A percentile compares a stretch with the other conserved stretches of the same genome.
Evolutionary conservation across 2,329 filamentous ascomycete species (phyloP).

Genomic region (Davidsoniella neocaledoniae): DNA sequence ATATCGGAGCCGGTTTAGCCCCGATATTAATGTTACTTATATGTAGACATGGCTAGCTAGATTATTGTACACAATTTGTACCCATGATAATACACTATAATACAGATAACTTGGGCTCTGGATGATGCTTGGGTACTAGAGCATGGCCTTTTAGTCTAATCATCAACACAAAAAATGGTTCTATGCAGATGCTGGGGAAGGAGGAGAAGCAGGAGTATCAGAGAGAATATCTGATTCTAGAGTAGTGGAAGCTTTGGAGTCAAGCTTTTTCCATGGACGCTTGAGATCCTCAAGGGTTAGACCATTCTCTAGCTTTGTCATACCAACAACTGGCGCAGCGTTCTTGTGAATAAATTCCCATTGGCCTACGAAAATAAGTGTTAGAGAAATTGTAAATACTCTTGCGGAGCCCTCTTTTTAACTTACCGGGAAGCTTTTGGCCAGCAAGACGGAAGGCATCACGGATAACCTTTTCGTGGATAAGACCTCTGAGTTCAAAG

Average conservation of each 20-base stretch:
- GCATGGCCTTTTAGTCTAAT: slow-evolving; percentile 1
- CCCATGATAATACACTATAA: slow-evolving; percentile 10
- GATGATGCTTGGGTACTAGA: not conserved
- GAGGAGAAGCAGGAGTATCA: not conserved
- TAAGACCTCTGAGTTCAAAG: slow-evolving; percentile 77
- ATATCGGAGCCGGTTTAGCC: not conserved
- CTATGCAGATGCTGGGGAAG: slow-evolving; percentile 5
- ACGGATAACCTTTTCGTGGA: slow-evolving; percentile 86
- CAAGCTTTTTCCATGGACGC: slow-evolving; percentile 45
- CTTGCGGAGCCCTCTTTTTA: not conserved
- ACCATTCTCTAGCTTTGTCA: slow-evolving; percentile 69
- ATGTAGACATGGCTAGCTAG: not conserved
- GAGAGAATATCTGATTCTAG: not conserved
- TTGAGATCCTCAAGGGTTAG: slow-evolving; percentile 71
- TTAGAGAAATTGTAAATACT: slow-evolving; percentile 14
- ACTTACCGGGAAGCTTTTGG: slow-evolving; percentile 79
- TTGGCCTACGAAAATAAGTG: slow-evolving; percentile 32
- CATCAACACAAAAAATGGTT: not conserved
- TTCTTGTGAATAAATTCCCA: slow-evolving; percentile 93
- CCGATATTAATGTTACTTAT: not conserved
- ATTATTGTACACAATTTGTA: slow-evolving; percentile 1
- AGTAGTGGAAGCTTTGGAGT: not conserved
- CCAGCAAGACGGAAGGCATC: slow-evolving; percentile 90
- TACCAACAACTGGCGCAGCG: slow-evolving; percentile 74
- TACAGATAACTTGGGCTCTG: slow-evolving; percentile 2